Base-by-base conservation (phyloP, 441 rosid genomes). In the Viola pubescens region DNA sequence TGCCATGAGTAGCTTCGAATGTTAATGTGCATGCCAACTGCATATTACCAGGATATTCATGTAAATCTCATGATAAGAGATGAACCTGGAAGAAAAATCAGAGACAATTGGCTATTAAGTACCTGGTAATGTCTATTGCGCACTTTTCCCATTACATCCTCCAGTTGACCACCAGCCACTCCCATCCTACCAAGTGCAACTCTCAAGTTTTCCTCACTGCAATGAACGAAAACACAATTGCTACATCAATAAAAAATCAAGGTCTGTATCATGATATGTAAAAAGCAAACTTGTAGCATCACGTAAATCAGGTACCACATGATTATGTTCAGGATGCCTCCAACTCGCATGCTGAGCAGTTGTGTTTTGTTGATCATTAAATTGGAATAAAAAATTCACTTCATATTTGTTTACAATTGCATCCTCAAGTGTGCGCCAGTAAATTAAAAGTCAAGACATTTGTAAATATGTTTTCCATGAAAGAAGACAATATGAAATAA, bases 1-100 rank as follows among this genome's bases (percentile, higher is more conserved):
- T 65, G 50, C 84, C 77, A 61, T 88, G 91, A 70, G 88, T 73
- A 61, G 89, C 86, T 78, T 94, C 99, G 68, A 88, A 94, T 1
- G 91, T 86, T 64, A 90, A 66, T 38, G 99, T 94, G 79, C 99
- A 94, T 8, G 97, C 97, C 70, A 94, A 76, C 99, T 94, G 82
- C 65, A 66, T 42, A 49, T 61, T 65, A 70, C 51, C 54, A 47
- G 4, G 12, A 14, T 48, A 50, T 67, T 52, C 60, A 54, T 6
- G 48, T 39, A 48, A 14, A 56, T 50, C 52, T 11, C 39, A 10
- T 3, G 43, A 47, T 59, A 14, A 12, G 52, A 55, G 5, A n/a
- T n/a, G 10, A 52, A 14, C 2, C 37, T 34, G 53, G 53, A 54
- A 19, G 51, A 66, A 56, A 44, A 13, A 26, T 41, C 48, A 54